Evolutionary conservation across 176 grass and related monocot species (phyloP), one percentile per base, ranked within the genome.

Genomic region (Eragrostis curvula): DNA sequence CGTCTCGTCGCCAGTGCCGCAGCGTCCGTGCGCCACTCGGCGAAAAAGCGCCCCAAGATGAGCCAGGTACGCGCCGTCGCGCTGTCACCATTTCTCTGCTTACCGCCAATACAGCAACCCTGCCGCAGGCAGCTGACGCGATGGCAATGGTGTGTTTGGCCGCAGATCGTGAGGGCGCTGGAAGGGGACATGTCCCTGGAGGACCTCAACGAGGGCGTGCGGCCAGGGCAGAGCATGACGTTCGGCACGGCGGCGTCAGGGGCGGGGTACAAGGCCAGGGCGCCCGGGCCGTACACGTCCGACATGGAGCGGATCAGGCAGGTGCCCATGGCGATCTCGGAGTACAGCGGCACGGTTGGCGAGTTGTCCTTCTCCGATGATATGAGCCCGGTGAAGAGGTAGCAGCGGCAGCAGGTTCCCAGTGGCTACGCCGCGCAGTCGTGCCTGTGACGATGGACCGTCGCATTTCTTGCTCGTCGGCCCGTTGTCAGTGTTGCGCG

Each of bases 81-180:
- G 5, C 5, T 7, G 28, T 12, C 43, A 7, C 41, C 42, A 11
- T 13, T 28, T 14, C 23, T 28, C 32, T 36, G 32, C 32, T 5
- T n/a, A 17, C 56, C 7, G 1, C n/a, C n/a, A 8, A 1, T 63
- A 30, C 73, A 27, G n/a, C 73, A 42, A 6, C 32, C 7, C 7
- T n/a, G 39, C 11, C 15, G 55, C 57, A 40, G 73, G 3, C 2
- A 73, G 20, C 75, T 50, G 15, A 50, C 5, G 25, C 14, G 9
- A 61, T 52, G 77, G 13, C 32, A 55, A 69, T 25, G 64, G 14
- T 57, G 21, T 40, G 29, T 59, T 23, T 69, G 29, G 47, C 2
- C 79, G 70, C 68, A 93, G 86, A 89, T 94, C 71, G 89, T 94
- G 66, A 73, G 89, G 66, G 92, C 92, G n/a, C 44, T 94, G 44